Evolutionary conservation across 352 stramenopile species (phyloP).

Genomic region (Thalassiosira delicatula): DNA sequence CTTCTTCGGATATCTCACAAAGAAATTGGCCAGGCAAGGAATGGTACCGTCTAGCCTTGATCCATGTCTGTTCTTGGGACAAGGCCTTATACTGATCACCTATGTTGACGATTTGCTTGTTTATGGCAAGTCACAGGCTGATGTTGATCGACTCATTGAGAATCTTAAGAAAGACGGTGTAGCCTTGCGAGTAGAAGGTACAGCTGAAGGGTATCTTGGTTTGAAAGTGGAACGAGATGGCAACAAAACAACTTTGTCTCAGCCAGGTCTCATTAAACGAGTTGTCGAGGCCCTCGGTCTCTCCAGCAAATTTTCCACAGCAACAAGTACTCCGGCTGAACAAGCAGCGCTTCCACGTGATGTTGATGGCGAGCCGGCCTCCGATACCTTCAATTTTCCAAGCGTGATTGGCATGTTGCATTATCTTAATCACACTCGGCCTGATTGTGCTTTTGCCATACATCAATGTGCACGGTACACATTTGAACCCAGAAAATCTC

Average conservation of each 20-base stretch:
- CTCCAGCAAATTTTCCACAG: neutral
- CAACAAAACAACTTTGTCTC: neutral
- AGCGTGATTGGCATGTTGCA: conserved; percentile 3
- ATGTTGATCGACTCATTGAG: neutral
- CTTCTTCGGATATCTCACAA: conserved; percentile 35
- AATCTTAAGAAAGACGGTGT: neutral
- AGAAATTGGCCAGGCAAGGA: neutral
- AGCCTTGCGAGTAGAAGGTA: neutral
- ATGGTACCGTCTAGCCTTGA: neutral
- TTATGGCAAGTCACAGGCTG: neutral
- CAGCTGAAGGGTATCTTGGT: conserved; percentile 1
- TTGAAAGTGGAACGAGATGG: neutral
- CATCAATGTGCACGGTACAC: neutral
- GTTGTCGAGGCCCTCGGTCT: conserved; percentile 7
- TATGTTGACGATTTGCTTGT: neutral
- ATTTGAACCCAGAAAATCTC: neutral
- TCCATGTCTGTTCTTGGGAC: conserved; percentile 1
- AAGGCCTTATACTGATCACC: neutral
- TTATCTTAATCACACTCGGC: conserved; percentile 7
- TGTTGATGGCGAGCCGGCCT: conserved; percentile 3
- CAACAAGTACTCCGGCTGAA: neutral
- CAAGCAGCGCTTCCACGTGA: neutral
- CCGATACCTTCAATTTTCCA: neutral
- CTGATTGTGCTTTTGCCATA: neutral
- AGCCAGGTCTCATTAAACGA: neutral